Evolutionary conservation across 257 asterid genomes (phyloP).

Genomic region (Phtheirospermum japonicum): DNA sequence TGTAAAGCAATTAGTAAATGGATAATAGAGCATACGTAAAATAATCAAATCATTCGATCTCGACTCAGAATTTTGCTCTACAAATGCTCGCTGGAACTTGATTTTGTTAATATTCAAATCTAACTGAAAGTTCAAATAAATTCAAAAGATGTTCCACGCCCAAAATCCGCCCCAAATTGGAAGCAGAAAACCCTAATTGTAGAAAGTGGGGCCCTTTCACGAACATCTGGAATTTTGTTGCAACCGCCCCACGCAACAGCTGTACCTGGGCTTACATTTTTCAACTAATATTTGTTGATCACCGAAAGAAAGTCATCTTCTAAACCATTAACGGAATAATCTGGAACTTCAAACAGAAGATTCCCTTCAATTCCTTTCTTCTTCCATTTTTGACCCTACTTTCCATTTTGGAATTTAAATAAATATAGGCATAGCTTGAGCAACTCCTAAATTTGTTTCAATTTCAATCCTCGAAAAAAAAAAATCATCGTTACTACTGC

Average conservation of each 20-base stretch:
- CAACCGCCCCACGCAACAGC: conserved; percentile 18
- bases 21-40: too few species aligned
- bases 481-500: too few species aligned
- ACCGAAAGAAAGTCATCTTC: neutral
- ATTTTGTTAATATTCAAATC: too few species aligned
- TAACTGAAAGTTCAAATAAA: too few species aligned
- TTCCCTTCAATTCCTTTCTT: too few species aligned
- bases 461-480: too few species aligned
- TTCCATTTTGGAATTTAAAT: conserved; percentile 3
- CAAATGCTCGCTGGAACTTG: too few species aligned
- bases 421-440: neutral
- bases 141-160: too few species aligned
- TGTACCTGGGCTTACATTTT: conserved; percentile 7
- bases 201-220: conserved; percentile 5
- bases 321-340: neutral
- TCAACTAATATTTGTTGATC: conserved; percentile 16
- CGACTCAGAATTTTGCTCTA: too few species aligned
- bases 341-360: conserved; percentile 20
- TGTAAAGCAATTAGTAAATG: too few species aligned
- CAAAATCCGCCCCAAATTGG: conserved; percentile 1
- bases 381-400: too few species aligned
- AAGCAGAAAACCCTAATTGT: conserved; percentile 23
- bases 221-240: conserved; percentile 12
- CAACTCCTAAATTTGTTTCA: neutral
- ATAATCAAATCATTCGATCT: too few species aligned